Conservation (phyloP, 192 early-diverging fungal species). For the Kickxella alabastrina region DNA sequence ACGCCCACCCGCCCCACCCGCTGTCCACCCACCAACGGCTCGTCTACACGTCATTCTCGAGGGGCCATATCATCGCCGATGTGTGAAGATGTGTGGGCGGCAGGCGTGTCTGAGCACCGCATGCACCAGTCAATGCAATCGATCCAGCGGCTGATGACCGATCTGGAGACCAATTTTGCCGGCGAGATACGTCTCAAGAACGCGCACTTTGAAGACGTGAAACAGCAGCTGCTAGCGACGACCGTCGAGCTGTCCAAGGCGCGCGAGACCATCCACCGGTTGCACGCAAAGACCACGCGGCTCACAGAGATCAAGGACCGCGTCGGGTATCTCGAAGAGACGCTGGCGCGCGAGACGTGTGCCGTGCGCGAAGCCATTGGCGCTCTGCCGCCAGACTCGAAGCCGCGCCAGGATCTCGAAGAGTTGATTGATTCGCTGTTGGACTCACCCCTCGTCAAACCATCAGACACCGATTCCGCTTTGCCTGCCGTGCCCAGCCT, state of each 20-base stretch:
- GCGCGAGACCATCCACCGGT: slow-evolving; percentile 51
- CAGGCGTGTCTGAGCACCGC: slow-evolving; percentile 35
- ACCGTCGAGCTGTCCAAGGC: slow-evolving; percentile 57
- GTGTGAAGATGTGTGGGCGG: slow-evolving; percentile 23
- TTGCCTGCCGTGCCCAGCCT: neutral
- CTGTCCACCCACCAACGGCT: too few relatives aligned
- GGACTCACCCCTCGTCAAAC: neutral
- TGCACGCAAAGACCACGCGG: slow-evolving; percentile 52
- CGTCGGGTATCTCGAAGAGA: slow-evolving; percentile 59
- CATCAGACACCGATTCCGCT: slow-evolving; percentile 1
- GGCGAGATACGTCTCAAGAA: slow-evolving; percentile 59
- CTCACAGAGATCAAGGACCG: slow-evolving; percentile 58
- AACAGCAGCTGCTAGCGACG: slow-evolving; percentile 53
- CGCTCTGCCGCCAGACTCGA: slow-evolving; percentile 23
- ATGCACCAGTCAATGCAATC: slow-evolving; percentile 48
- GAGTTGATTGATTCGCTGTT: slow-evolving; percentile 23
- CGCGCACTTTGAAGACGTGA: slow-evolving; percentile 53
- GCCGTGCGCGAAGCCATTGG: slow-evolving; percentile 41
- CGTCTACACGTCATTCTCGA: too few relatives aligned
- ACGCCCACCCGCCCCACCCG: slow-evolving; percentile 23
- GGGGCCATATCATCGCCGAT: neutral
- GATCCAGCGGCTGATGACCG: slow-evolving; percentile 65
- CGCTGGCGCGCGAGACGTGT: slow-evolving; percentile 51
- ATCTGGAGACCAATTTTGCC: slow-evolving; percentile 65
- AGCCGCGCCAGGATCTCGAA: slow-evolving; percentile 27